phyloP scores from a whole-genome alignment of 2,329 filamentous ascomycete species.

The Aspergillus sp. region DNA sequence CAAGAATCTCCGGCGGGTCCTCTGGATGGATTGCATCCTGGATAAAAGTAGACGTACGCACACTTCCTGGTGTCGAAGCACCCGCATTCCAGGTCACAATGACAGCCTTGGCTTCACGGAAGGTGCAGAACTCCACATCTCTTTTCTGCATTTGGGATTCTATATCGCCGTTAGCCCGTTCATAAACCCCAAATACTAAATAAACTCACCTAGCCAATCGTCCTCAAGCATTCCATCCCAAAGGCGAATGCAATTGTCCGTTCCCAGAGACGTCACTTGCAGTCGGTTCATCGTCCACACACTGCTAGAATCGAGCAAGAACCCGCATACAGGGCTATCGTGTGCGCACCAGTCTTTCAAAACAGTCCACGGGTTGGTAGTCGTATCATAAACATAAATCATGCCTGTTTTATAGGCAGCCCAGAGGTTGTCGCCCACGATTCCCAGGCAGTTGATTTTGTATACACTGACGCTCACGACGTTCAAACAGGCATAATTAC shows the following conservation, averaged over 20 bases:
- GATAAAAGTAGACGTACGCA: conserved; percentile 79
- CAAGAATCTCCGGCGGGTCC: conserved; percentile 79
- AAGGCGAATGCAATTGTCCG: conserved; percentile 76
- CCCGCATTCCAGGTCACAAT: conserved; percentile 97
- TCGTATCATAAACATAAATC: conserved; percentile 88
- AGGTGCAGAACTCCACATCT: conserved; percentile 80
- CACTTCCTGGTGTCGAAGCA: conserved; percentile 82
- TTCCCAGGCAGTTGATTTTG: conserved; percentile 86
- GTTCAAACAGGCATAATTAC: conserved; percentile 73
- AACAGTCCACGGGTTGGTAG: conserved; percentile 77
- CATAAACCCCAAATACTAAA: background rate
- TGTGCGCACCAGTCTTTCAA: conserved; percentile 96
- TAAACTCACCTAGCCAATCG: conserved; percentile 75
- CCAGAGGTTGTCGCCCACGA: conserved; percentile 83
- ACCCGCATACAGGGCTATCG: conserved; percentile 73
- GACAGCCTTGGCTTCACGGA: conserved; percentile 75
- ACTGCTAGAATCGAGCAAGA: conserved; percentile 76
- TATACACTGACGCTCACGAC: conserved; percentile 86
- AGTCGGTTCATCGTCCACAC: conserved; percentile 81
- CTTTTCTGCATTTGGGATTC: conserved; percentile 82
- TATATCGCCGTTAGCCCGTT: conserved; percentile 28
- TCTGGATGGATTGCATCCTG: conserved; percentile 74
- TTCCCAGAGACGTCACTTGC: conserved; percentile 83
- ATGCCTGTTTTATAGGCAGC: conserved; percentile 92
- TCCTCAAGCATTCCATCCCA: conserved; percentile 95